Base-by-base conservation (phyloP, 176 grass and related monocot genomes). In the Pharus latifolius region DNA sequence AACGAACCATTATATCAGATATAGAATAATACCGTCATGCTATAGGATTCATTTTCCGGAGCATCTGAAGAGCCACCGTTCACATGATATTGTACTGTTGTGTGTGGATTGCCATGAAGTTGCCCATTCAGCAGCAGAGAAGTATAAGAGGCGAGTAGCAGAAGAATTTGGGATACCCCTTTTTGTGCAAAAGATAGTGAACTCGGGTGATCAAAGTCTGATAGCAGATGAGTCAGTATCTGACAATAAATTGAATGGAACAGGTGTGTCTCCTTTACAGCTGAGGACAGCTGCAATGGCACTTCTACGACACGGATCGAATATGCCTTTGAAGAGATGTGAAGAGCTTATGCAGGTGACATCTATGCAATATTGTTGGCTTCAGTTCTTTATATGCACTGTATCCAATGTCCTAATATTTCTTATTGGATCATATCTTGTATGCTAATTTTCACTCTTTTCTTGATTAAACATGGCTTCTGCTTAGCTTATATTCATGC, bases 41-140 rank as follows among this genome's bases (percentile, higher is more conserved):
- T 98, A 98, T 40, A 81, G 94, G 78, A 90, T 92, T 86, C 89
- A 93, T 78, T 98, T 98, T 80, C 89, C 94, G 23, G 94, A 98
- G 78, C 89, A 98, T 88, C 83, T 98, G 33, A 98, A 98, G 77
- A 93, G 86, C n/a, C 89, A 98, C 30, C 85, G 89, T 54, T 98
- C 94, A 70, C 89, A 93, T 92, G 94, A 98, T 70, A 93, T 98
- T 85, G 94, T 98, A 45, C 84, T 98, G 67, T 70, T 98, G 0
- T 98, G 94, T 78, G 94, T 98, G 25, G 94, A 98, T 27, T 98
- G 94, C 66, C 89, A 93, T 38, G 94, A 98, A 84, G 69, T 85
- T 40, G 86, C 89, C 68, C 94, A 98, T 84, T 74, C 80, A 66
- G 83, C 89, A 29, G 83, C 94, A 44, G 94, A 98, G 70, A 93